These are phyloP conservation scores for Arthrobotrys conoides DNA, from an alignment of 2,329 filamentous ascomycete species.

Conservation along the genomic window DNA sequence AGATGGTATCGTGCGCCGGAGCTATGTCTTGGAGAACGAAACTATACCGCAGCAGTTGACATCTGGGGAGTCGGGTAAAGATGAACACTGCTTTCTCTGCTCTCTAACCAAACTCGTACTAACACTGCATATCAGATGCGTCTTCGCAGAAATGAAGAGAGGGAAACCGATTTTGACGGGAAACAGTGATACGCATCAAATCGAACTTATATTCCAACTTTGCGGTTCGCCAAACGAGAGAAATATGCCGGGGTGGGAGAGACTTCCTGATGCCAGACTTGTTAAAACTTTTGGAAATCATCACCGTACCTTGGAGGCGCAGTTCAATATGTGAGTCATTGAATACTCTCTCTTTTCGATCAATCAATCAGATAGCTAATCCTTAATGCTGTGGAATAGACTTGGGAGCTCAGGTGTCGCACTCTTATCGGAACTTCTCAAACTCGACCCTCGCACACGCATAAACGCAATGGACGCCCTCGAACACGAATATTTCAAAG, in stretches of 20 bases:
- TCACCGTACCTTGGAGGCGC: conserved; percentile 77
- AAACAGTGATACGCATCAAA: conserved; percentile 88
- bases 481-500: conserved; percentile 91
- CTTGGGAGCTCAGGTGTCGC: conserved; percentile 79
- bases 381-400: conserved; percentile 60
- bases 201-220: conserved; percentile 93
- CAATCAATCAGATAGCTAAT: conserved; percentile 6
- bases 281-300: conserved; percentile 75
- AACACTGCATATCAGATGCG: conserved; percentile 74
- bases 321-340: conserved; percentile 78
- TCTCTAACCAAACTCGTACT: conserved; percentile 43
- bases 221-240: conserved; percentile 90
- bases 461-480: conserved; percentile 95
- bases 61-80: conserved; percentile 95
- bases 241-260: conserved; percentile 91
- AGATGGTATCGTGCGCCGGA: conserved; percentile 97
- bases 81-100: conserved; percentile 44
- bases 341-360: background rate
- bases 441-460: conserved; percentile 87
- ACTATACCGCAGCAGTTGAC: conserved; percentile 97
- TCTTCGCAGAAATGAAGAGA: conserved; percentile 97
- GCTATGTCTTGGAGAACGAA: conserved; percentile 85
- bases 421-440: conserved; percentile 84
- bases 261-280: conserved; percentile 83
- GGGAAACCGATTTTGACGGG: conserved; percentile 93